phyloP scores from a whole-genome alignment of 1,284 basidiomycete genomes.

The Ceraceosorus bombacis region DNA sequence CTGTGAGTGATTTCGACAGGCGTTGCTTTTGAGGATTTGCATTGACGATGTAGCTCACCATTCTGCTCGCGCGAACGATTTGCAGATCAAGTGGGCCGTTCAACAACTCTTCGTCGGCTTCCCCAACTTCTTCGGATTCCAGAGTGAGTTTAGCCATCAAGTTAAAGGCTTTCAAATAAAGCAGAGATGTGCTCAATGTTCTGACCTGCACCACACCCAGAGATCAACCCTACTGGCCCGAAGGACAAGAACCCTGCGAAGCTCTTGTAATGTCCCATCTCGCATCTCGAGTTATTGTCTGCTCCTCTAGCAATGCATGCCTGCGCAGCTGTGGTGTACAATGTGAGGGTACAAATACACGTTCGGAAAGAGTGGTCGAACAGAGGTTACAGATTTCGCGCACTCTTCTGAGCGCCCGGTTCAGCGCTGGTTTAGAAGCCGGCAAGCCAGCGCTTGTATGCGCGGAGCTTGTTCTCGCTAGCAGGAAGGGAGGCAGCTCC shows the following conservation, averaged over 20 bases:
- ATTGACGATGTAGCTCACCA: background rate
- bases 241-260: constrained; percentile 2
- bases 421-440: background rate
- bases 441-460: constrained; percentile 25
- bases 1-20: background rate
- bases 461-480: constrained; percentile 24
- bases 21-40: background rate
- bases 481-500: background rate
- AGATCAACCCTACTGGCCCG: constrained; percentile 23
- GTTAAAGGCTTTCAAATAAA: no score
- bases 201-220: no score
- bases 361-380: no score
- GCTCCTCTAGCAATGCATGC: no score
- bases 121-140: constrained; percentile 28
- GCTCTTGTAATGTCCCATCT: no score
- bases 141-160: background rate
- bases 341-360: no score
- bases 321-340: no score
- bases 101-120: constrained; percentile 23
- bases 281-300: no score
- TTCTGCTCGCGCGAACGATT: no score
- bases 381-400: no score
- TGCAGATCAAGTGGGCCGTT: constrained; percentile 18
- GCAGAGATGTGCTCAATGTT: no score
- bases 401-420: no score